These are phyloP conservation scores for Fusarium robinianum DNA, from an alignment of 2,329 filamentous ascomycete species.

Conservation along the genomic window DNA sequence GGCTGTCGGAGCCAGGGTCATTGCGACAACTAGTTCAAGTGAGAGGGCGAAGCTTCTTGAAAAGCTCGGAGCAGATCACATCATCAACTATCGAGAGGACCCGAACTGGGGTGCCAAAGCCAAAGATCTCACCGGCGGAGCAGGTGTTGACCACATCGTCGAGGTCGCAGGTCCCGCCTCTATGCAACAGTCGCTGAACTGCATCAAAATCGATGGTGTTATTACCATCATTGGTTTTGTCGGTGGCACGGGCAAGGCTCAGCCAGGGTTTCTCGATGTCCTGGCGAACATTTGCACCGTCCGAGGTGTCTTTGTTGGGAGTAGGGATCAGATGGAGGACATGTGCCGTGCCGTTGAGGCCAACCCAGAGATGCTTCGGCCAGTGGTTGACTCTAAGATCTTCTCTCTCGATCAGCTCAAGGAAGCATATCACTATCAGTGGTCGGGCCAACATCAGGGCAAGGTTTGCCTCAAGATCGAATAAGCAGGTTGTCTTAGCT, in stretches of 20 bases:
- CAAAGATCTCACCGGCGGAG: slow-evolving; percentile 41
- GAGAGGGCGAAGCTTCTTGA: slow-evolving; percentile 44
- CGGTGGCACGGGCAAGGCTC: neutral
- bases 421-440: slow-evolving; percentile 47
- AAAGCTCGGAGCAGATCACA: slow-evolving; percentile 47
- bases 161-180: slow-evolving; percentile 49
- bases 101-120: slow-evolving; percentile 47
- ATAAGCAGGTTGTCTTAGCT: slow-evolving; percentile 7
- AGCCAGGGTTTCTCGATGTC: slow-evolving; percentile 3
- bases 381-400: slow-evolving; percentile 49
- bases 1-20: slow-evolving; percentile 46
- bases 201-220: slow-evolving; percentile 47
- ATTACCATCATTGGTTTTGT: slow-evolving; percentile 43
- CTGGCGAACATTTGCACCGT: slow-evolving; percentile 41
- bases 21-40: slow-evolving; percentile 47
- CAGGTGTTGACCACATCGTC: slow-evolving; percentile 49
- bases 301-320: slow-evolving; percentile 52
- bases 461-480: slow-evolving; percentile 41
- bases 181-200: slow-evolving; percentile 46
- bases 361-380: slow-evolving; percentile 45
- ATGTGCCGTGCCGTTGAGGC: slow-evolving; percentile 54
- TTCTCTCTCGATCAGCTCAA: slow-evolving; percentile 50
- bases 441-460: slow-evolving; percentile 40
- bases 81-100: slow-evolving; percentile 50
- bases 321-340: slow-evolving; percentile 51